Percentiles rank a stretch among this genome's conserved stretches.
Evolutionary conservation across 106 monocot species (phyloP).

Genomic region (Dioscorea alata): DNA sequence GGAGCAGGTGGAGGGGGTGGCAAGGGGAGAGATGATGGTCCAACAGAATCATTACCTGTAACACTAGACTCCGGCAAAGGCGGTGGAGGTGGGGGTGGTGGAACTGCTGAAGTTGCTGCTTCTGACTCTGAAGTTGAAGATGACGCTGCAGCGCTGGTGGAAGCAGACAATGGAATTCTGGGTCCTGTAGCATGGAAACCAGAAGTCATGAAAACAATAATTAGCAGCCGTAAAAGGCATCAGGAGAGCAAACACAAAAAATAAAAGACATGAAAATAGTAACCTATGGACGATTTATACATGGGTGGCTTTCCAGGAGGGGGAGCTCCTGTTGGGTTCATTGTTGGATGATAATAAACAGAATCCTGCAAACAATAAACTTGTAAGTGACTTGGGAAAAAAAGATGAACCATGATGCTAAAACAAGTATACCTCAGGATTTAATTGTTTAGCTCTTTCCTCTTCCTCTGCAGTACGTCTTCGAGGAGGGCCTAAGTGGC

Average conservation of each 20-base stretch:
- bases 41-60: slow-evolving; percentile 7
- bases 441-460: slow-evolving; percentile 64
- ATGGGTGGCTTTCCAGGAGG: slow-evolving; percentile 99
- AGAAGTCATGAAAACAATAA: neutral
- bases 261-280: slow-evolving; percentile 1
- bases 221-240: too few relatives aligned
- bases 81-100: slow-evolving; percentile 77
- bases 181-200: slow-evolving; percentile 37
- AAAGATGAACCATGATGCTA: neutral
- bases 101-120: slow-evolving; percentile 41
- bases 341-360: slow-evolving; percentile 95
- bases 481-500: slow-evolving; percentile 80
- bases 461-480: slow-evolving; percentile 79
- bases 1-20: slow-evolving; percentile 53
- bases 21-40: slow-evolving; percentile 28
- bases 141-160: slow-evolving; percentile 46
- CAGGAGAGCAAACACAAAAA: neutral
- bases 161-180: slow-evolving; percentile 47
- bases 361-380: slow-evolving; percentile 68
- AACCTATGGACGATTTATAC: slow-evolving; percentile 96
- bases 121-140: slow-evolving; percentile 54
- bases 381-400: neutral
- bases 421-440: slow-evolving; percentile 64
- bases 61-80: slow-evolving; percentile 27
- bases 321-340: slow-evolving; percentile 96